Conservation (phyloP, 257 asterid genomes). For the Capsicum chinense region DNA sequence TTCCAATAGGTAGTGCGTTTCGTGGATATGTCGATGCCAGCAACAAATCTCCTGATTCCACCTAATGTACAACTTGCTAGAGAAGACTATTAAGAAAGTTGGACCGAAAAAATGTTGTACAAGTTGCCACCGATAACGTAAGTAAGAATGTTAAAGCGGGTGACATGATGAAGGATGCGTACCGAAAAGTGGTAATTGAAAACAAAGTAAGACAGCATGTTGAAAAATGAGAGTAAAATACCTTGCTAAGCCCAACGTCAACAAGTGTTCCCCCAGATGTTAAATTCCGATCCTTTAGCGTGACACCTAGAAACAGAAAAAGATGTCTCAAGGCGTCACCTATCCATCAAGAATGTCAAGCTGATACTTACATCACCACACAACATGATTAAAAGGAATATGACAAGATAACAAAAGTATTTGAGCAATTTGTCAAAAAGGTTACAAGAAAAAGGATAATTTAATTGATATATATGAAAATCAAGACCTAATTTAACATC, state of each 20-base stretch:
- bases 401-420: not conserved
- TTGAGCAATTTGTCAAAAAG: slow-evolving; percentile 2
- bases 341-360: not conserved
- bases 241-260: slow-evolving; percentile 96
- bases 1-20: no score
- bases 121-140: no score
- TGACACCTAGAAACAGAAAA: slow-evolving; percentile 60
- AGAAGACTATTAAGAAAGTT: no score
- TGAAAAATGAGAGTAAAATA: slow-evolving; percentile 32
- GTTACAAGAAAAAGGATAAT: slow-evolving; percentile 17
- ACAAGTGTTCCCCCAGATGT: slow-evolving; percentile 67
- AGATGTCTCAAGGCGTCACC: slow-evolving; percentile 21
- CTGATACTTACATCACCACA: slow-evolving; percentile 14
- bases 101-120: no score
- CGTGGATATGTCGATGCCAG: no score
- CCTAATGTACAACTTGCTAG: no score
- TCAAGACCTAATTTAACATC: not conserved
- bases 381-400: not conserved
- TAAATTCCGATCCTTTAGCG: slow-evolving; percentile 51
- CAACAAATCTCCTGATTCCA: no score
- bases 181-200: no score
- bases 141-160: no score
- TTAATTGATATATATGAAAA: not conserved
- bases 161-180: no score
- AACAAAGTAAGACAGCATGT: not conserved